A percentile compares a stretch with the other conserved stretches of the same genome.
Conservation (phyloP, 2,329 filamentous ascomycete genomes). For the Zasmidium angulare region DNA sequence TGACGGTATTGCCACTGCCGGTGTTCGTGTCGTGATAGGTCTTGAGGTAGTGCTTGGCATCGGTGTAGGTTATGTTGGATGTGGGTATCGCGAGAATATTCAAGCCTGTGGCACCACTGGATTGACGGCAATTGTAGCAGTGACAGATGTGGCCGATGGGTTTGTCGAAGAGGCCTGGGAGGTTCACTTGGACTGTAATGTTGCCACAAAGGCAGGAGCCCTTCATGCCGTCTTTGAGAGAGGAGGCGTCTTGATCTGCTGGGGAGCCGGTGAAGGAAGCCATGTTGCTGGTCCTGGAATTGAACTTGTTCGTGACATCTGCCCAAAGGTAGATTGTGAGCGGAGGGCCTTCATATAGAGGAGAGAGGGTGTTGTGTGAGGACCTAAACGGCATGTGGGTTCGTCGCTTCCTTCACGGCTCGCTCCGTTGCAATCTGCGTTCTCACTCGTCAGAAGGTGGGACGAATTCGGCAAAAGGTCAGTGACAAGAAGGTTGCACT, state of each 20-base stretch:
- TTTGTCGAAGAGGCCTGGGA: slow-evolving; percentile 43
- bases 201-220: slow-evolving; percentile 29
- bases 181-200: slow-evolving; percentile 29
- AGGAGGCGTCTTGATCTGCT: slow-evolving; percentile 7
- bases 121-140: slow-evolving; percentile 48
- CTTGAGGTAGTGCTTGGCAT: slow-evolving; percentile 15
- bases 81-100: slow-evolving; percentile 14
- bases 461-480: background rate
- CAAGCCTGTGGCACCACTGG: slow-evolving; percentile 34
- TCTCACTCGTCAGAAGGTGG: background rate
- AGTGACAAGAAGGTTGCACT: background rate
- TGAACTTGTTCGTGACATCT: too few relatives aligned
- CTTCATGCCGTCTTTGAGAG: slow-evolving; percentile 3
- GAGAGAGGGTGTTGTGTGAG: too few relatives aligned
- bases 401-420: background rate
- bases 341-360: too few relatives aligned
- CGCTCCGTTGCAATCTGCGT: background rate
- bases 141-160: slow-evolving; percentile 47
- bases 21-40: slow-evolving; percentile 17
- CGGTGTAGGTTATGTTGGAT: slow-evolving; percentile 13
- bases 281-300: background rate
- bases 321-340: too few relatives aligned
- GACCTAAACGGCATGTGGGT: background rate
- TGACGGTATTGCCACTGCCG: slow-evolving; percentile 14
- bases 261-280: background rate